A percentile compares a stretch with the other conserved stretches of the same genome.
Evolutionary conservation across 176 grass and related monocot genomes (phyloP).

Genomic region (Secale cereale): DNA sequence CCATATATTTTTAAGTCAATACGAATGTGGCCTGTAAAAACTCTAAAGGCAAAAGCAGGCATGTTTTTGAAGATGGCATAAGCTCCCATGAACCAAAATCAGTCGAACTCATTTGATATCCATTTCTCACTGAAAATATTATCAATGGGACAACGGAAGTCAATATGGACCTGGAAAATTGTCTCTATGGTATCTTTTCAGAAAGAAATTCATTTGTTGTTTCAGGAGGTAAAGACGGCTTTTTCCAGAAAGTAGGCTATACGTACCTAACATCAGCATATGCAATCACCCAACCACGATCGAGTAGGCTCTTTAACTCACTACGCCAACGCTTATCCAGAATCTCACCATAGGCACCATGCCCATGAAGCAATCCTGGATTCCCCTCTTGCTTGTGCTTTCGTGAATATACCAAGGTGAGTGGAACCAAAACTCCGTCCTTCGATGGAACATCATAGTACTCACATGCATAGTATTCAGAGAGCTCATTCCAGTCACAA

Average conservation of each 20-base stretch:
- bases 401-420: slow-evolving; percentile 73
- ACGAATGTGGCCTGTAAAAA: not conserved
- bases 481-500: slow-evolving; percentile 76
- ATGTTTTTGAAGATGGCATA: not conserved
- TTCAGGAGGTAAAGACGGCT: slow-evolving; percentile 7
- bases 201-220: not conserved
- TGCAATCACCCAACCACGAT: slow-evolving; percentile 91
- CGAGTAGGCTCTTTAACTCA: slow-evolving; percentile 90
- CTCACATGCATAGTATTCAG: slow-evolving; percentile 88
- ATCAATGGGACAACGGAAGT: not conserved
- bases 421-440: slow-evolving; percentile 60
- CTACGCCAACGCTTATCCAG: slow-evolving; percentile 82
- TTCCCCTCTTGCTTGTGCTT: slow-evolving; percentile 80
- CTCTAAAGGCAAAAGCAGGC: slow-evolving; percentile 4
- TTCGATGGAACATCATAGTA: slow-evolving; percentile 79
- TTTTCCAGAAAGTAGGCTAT: not conserved
- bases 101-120: not conserved
- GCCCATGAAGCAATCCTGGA: slow-evolving; percentile 89
- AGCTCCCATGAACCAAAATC: slow-evolving; percentile 9
- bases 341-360: slow-evolving; percentile 96
- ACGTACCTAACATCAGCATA: slow-evolving; percentile 92
- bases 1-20: slow-evolving; percentile 19
- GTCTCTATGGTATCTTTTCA: not conserved
- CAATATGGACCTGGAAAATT: not conserved
- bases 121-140: not conserved